Evolutionary conservation across 441 rosid genomes (phyloP).

Genomic region (Brassica balearica): DNA sequence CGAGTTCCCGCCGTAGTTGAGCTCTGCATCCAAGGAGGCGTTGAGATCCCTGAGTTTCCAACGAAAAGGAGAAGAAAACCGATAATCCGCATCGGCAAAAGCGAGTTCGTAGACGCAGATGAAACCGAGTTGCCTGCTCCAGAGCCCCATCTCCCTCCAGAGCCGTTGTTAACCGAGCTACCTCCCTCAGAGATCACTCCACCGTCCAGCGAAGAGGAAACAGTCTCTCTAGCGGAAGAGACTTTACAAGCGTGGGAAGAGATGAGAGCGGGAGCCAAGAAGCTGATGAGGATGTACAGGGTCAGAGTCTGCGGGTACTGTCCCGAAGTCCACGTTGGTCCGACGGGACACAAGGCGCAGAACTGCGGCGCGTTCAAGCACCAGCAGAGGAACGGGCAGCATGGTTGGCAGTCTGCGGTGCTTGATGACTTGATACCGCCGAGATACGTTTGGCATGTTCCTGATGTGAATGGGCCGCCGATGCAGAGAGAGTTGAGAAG

Average conservation of each 20-base stretch:
- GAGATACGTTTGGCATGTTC: conserved; percentile 92
- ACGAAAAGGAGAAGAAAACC: conserved; percentile 91
- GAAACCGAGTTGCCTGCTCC: conserved; percentile 87
- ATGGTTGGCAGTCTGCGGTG: conserved; percentile 94
- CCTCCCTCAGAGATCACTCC: conserved; percentile 53
- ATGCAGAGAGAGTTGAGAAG: conserved; percentile 69
- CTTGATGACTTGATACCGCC: conserved; percentile 91
- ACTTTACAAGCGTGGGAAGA: conserved; percentile 79
- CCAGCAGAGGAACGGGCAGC: conserved; percentile 95
- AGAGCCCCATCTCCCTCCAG: conserved; percentile 54
- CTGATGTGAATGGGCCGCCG: conserved; percentile 70
- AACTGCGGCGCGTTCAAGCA: conserved; percentile 96
- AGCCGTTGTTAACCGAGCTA: conserved; percentile 47
- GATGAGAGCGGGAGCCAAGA: conserved; percentile 83
- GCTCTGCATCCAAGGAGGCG: conserved; percentile 95
- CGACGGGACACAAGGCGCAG: conserved; percentile 91
- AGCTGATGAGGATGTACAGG: conserved; percentile 79
- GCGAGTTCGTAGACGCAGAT: conserved; percentile 88
- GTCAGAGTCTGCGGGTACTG: conserved; percentile 97
- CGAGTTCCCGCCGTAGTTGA: conserved; percentile 83
- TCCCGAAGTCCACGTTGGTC: conserved; percentile 89
- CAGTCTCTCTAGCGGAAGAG: conserved; percentile 67
- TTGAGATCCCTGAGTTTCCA: conserved; percentile 74
- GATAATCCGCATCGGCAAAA: conserved; percentile 72
- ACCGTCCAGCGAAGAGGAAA: conserved; percentile 67